These are phyloP conservation scores for Lipomyces sp. DNA, from an alignment of 805 yeast species.

Conservation along the genomic window DNA sequence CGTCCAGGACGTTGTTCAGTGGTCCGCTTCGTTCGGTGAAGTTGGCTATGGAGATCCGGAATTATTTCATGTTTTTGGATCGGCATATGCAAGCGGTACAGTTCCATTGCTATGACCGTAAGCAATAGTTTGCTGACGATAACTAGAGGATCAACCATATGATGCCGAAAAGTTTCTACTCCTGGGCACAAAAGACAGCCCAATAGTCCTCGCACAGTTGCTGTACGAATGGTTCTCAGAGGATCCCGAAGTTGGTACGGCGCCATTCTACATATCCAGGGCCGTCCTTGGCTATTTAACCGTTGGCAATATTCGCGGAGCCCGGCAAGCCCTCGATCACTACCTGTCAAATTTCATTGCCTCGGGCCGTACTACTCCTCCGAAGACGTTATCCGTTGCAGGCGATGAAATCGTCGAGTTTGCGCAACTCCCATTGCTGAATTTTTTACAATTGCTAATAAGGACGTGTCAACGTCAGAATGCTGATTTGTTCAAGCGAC, in stretches of 20 bases:
- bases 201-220: conserved; percentile 53
- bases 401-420: conserved; percentile 44
- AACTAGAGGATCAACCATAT: conserved; percentile 47
- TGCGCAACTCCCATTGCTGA: conserved; percentile 57
- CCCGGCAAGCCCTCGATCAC: conserved; percentile 49
- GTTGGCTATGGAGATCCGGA: conserved; percentile 73
- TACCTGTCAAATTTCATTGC: conserved; percentile 48
- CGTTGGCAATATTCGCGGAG: conserved; percentile 67
- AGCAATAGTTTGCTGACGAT: neutral
- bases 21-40: conserved; percentile 61
- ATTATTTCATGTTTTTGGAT: conserved; percentile 74
- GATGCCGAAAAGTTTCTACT: conserved; percentile 77
- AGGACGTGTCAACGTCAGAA: conserved; percentile 61
- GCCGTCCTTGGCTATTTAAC: conserved; percentile 76
- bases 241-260: conserved; percentile 42
- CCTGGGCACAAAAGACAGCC: conserved; percentile 62
- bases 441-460: conserved; percentile 71
- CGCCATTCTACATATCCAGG: conserved; percentile 53
- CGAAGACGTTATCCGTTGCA: conserved; percentile 30
- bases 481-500: conserved; percentile 58
- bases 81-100: conserved; percentile 53
- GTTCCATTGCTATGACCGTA: neutral
- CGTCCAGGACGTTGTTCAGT: conserved; percentile 63
- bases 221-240: conserved; percentile 55
- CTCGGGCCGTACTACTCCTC: conserved; percentile 22